Percentiles rank a stretch among this genome's conserved stretches.
Conservation (phyloP, 305 asterid species). For the Fraxinus sp. region DNA sequence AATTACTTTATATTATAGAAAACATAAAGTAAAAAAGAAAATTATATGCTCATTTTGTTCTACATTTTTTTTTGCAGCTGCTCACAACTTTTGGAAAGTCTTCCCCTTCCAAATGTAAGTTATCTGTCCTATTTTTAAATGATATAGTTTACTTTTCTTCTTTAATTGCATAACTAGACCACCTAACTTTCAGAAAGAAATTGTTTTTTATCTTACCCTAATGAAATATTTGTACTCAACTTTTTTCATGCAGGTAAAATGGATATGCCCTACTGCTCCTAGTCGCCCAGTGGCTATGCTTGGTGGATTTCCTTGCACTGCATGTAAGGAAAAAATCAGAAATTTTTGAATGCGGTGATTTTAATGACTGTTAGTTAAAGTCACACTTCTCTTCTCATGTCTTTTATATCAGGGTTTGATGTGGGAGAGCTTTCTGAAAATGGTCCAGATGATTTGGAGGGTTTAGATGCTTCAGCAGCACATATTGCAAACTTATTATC, state of each 20-base stretch:
- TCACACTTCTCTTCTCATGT: not conserved
- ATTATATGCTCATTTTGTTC: constrained; percentile 32
- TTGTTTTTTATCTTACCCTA: not conserved
- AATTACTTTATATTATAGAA: constrained; percentile 5
- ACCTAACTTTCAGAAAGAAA: not conserved
- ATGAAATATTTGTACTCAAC: constrained; percentile 10
- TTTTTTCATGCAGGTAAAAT: constrained; percentile 70
- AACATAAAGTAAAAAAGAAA: not conserved
- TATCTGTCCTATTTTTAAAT: not conserved
- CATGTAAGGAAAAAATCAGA: constrained; percentile 55
- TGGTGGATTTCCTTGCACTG: constrained; percentile 95
- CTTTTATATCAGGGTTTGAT: constrained; percentile 69
- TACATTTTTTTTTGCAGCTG: constrained; percentile 57
- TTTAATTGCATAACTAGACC: not conserved
- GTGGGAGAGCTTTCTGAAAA: constrained; percentile 93
- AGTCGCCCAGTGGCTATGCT: constrained; percentile 88
- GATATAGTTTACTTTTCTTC: not conserved
- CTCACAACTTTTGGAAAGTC: constrained; percentile 93
- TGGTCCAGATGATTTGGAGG: constrained; percentile 83
- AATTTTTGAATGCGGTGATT: constrained; percentile 5
- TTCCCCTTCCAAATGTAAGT: constrained; percentile 89
- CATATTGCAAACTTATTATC: constrained; percentile 89
- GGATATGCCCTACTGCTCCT: constrained; percentile 99
- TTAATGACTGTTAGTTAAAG: constrained; percentile 32
- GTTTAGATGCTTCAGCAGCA: constrained; percentile 86